A percentile compares a stretch with the other conserved stretches of the same genome.
phyloP scores from a whole-genome alignment of 1,284 basidiomycete species.

The Trametes pubescens region DNA sequence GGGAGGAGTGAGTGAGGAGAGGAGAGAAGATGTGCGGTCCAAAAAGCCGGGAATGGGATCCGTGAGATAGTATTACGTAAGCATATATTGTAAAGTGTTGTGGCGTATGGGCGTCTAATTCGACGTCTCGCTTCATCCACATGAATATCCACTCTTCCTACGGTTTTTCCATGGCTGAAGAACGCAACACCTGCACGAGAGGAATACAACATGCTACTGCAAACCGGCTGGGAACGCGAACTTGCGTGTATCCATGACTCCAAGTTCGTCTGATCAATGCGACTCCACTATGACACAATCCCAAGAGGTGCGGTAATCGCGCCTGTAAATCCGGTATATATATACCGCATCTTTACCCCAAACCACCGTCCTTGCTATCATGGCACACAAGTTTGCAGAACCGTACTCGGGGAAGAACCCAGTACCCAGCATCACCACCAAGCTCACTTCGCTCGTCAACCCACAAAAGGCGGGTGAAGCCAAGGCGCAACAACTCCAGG shows the following conservation, averaged over 20 bases:
- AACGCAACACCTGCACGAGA: too few species aligned
- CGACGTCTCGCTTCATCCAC: too few species aligned
- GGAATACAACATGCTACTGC: too few species aligned
- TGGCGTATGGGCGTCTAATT: too few species aligned
- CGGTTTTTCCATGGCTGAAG: too few species aligned
- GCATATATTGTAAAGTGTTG: too few species aligned
- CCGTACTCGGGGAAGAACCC: slow-evolving; percentile 48
- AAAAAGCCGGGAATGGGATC: too few species aligned
- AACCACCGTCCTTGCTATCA: slow-evolving; percentile 8
- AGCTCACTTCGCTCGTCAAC: slow-evolving; percentile 41
- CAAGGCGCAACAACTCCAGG: slow-evolving; percentile 43
- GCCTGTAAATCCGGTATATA: background rate
- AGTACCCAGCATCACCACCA: slow-evolving; percentile 42
- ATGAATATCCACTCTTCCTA: too few species aligned
- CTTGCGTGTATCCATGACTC: background rate
- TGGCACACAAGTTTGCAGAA: slow-evolving; percentile 42
- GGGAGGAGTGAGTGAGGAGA: too few species aligned
- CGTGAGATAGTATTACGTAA: too few species aligned
- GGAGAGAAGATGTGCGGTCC: too few species aligned
- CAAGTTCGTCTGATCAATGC: slow-evolving; percentile 6
- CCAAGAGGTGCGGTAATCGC: background rate
- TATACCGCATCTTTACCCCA: background rate
- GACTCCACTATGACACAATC: slow-evolving; percentile 17
- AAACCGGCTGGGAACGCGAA: too few species aligned
- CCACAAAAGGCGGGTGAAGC: slow-evolving; percentile 43